Percentiles rank a stretch among this genome's conserved stretches.
Evolutionary conservation across 352 stramenopile species (phyloP).

Genomic region (Pythium aquatile): DNA sequence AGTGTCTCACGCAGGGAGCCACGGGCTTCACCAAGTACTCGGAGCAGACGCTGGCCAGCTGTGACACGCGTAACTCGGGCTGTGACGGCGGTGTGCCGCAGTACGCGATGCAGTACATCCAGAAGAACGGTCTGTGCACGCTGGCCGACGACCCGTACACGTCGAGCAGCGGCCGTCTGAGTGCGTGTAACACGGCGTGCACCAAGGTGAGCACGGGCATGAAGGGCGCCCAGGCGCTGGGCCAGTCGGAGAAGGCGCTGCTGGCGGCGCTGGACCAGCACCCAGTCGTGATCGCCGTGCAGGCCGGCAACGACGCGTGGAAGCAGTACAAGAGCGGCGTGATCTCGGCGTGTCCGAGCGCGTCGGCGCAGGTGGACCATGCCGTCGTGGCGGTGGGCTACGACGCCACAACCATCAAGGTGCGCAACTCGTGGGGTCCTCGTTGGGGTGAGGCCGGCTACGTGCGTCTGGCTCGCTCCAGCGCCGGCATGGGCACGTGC

Average conservation of each 20-base stretch:
- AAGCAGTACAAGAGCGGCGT: slow-evolving; percentile 95
- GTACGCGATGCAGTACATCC: slow-evolving; percentile 16
- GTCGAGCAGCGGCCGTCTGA: slow-evolving; percentile 12
- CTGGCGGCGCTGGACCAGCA: slow-evolving; percentile 68
- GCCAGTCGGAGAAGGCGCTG: slow-evolving; percentile 88
- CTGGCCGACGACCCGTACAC: slow-evolving; percentile 50
- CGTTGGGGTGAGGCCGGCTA: slow-evolving; percentile 81
- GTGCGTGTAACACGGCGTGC: slow-evolving; percentile 23
- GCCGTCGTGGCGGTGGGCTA: slow-evolving; percentile 96
- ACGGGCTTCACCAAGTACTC: slow-evolving; percentile 24
- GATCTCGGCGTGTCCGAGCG: slow-evolving; percentile 61
- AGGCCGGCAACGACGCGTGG: slow-evolving; percentile 91
- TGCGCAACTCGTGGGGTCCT: slow-evolving; percentile 96
- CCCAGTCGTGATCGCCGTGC: slow-evolving; percentile 92
- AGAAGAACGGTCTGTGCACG: slow-evolving; percentile 21
- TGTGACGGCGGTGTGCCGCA: slow-evolving; percentile 18
- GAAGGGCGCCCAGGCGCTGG: slow-evolving; percentile 62
- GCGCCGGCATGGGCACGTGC: slow-evolving; percentile 22
- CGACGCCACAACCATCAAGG: slow-evolving; percentile 76
- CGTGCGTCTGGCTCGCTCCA: slow-evolving; percentile 68
- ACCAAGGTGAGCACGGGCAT: slow-evolving; percentile 24
- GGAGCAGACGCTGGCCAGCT: slow-evolving; percentile 25
- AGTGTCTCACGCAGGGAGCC: slow-evolving; percentile 25
- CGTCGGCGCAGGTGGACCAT: slow-evolving; percentile 88
- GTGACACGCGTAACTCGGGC: slow-evolving; percentile 16